These are phyloP conservation scores for Ascoidea tarda DNA, from an alignment of 805 yeast species.

Conservation along the genomic window DNA sequence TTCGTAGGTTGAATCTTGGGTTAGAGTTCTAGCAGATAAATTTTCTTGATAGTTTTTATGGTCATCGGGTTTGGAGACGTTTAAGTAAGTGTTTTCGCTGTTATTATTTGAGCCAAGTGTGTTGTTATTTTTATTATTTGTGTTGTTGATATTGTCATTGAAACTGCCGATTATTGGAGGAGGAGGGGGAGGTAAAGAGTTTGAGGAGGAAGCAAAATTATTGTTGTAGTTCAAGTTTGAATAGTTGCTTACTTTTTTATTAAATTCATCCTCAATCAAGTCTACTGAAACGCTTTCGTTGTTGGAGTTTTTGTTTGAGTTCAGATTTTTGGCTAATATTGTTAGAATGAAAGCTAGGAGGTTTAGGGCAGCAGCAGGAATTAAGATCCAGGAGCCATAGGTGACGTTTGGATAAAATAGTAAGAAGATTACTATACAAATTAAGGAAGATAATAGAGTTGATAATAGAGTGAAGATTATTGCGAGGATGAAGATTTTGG, in stretches of 20 bases:
- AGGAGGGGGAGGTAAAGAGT: conserved; percentile 7
- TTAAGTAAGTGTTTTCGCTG: neutral
- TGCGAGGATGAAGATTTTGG: conserved; percentile 23
- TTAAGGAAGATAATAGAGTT: conserved; percentile 38
- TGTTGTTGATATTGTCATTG: neutral
- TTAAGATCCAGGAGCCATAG: conserved; percentile 64
- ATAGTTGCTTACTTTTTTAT: too few relatives aligned
- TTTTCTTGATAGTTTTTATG: neutral
- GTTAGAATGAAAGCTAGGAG: conserved; percentile 37
- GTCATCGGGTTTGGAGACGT: neutral
- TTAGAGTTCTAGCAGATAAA: neutral
- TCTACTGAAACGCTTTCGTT: conserved; percentile 10
- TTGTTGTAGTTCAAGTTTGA: neutral
- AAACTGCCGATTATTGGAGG: conserved; percentile 1
- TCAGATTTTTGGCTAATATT: conserved; percentile 21
- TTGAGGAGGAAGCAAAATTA: conserved; percentile 1
- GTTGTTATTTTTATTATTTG: neutral
- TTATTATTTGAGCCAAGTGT: neutral
- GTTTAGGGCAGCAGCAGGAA: conserved; percentile 49
- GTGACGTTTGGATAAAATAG: conserved; percentile 48
- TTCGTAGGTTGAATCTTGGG: too few relatives aligned
- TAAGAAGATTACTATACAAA: conserved; percentile 39
- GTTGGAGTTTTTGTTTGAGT: conserved; percentile 7
- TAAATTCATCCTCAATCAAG: conserved; percentile 11
- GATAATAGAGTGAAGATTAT: conserved; percentile 32